Evolutionary conservation across 805 yeast genomes (phyloP).

Genomic region (Ogataea nitratoaversa): DNA sequence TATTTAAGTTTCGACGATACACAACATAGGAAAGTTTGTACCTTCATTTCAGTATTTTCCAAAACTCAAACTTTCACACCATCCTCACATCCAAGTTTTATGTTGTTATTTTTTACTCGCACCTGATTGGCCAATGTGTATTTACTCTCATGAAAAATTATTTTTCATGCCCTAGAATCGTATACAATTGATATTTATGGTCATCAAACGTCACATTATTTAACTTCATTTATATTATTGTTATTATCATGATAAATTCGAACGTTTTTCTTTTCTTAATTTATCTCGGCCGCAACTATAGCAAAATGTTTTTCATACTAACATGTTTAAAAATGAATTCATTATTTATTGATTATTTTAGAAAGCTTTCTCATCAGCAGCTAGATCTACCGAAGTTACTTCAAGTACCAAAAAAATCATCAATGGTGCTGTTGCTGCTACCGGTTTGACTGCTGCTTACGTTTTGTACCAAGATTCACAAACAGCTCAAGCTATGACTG

Average conservation of each 20-base stretch:
- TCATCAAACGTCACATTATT: too few relatives aligned
- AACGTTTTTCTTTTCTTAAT: background rate
- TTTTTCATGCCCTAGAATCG: background rate
- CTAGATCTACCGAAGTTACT: conserved; percentile 27
- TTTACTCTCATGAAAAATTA: background rate
- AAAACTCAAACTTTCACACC: background rate
- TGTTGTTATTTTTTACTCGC: conserved; percentile 26
- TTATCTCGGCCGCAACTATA: background rate
- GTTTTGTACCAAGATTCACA: conserved; percentile 77
- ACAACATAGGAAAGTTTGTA: too few relatives aligned
- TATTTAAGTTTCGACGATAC: too few relatives aligned
- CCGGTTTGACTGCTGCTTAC: conserved; percentile 79
- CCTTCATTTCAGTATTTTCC: too few relatives aligned
- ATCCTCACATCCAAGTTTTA: background rate
- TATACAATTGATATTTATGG: too few relatives aligned
- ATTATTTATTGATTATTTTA: conserved; percentile 8
- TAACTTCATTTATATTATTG: too few relatives aligned
- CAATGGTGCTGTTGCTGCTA: conserved; percentile 62
- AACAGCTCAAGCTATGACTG: conserved; percentile 94
- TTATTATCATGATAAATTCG: background rate
- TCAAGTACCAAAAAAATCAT: conserved; percentile 44
- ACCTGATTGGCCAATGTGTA: conserved; percentile 21
- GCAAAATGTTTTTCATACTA: conserved; percentile 8
- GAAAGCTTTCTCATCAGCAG: conserved; percentile 34
- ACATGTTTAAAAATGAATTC: conserved; percentile 6